Base-by-base conservation (phyloP, 2,329 filamentous ascomycete species). In the Calonectria montana region DNA sequence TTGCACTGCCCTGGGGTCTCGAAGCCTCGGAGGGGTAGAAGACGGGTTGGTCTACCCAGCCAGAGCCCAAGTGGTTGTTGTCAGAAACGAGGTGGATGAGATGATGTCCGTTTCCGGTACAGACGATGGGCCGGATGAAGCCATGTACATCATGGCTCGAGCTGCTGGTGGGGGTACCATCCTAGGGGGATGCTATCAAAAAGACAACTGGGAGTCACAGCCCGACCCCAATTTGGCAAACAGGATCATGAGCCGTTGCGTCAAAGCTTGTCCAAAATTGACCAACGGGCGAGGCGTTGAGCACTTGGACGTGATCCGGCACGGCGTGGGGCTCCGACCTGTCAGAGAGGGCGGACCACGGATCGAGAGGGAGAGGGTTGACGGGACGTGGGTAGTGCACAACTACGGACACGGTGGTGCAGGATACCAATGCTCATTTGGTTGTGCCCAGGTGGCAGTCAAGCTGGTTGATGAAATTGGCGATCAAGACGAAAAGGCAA, bases 51-150 rank as follows among this genome's bases (percentile, higher is more conserved):
- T 98, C 69, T 87, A 91, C 66, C 96, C 96, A 0, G 92, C 90
- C 1, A 90, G 96, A 6, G 96, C 95, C 4, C 96, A 98, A 83
- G 91, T 94, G 21, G 93, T 97, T 0, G 82, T 97, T 0, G 94
- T 97, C 16, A 87, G 94, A 63, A 97, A 97, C 83, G 91, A 93
- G 77, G 88, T 91, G 0, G 89, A 89, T 16, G 84, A 88, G 61
- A 96, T 97, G 93, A 81, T 89, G 53, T 88, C 88, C 1, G 87
- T 89, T 10, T 94, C 92, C 16, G 93, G 94, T 23, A 93, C 91
- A 0, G 93, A 94, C 66, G 94, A 96, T 79, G 91, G 90, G 2
- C 85, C 87, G 0, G 91, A 93, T 39, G 95, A 97, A 83, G 85
- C 91, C 3, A 85, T 90, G 67, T 98, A 98, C 81, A 88, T 93